Conservation (phyloP, 345 rosid species). For the Sonneratia caseolaris region DNA sequence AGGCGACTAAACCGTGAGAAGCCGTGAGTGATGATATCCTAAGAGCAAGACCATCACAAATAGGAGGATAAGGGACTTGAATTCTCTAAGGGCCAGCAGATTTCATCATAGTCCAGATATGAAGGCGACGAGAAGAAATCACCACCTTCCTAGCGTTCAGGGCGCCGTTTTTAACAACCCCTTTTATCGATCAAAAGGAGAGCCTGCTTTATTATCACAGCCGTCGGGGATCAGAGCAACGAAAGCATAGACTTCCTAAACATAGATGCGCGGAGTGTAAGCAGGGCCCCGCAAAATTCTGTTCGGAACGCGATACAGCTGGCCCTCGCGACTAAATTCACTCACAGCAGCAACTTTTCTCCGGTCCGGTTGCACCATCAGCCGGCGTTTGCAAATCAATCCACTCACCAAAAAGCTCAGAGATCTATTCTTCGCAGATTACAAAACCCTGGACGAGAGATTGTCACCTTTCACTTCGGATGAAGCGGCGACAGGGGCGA, state of each 20-base stretch:
- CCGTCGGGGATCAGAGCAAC: background rate
- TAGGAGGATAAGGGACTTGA: background rate
- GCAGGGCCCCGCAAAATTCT: background rate
- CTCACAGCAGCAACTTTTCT: background rate
- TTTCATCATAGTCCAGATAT: background rate
- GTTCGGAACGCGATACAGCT: too few relatives aligned
- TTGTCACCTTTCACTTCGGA: background rate
- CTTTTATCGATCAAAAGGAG: background rate
- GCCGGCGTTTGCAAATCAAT: background rate
- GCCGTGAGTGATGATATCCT: background rate
- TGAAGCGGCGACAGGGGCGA: background rate
- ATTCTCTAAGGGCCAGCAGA: background rate
- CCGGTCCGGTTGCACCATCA: background rate
- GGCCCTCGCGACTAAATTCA: too few relatives aligned
- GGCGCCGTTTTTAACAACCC: background rate
- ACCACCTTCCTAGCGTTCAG: background rate
- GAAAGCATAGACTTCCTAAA: too few relatives aligned
- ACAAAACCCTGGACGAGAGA: background rate
- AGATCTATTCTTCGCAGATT: background rate
- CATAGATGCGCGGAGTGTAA: too few relatives aligned
- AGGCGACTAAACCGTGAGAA: background rate
- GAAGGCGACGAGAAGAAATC: background rate
- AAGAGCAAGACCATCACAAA: background rate
- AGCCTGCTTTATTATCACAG: background rate
- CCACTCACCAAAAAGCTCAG: background rate